Evolutionary conservation across 78 protist genomes (phyloP).

Genomic region (Dictyostelium purpureum): DNA sequence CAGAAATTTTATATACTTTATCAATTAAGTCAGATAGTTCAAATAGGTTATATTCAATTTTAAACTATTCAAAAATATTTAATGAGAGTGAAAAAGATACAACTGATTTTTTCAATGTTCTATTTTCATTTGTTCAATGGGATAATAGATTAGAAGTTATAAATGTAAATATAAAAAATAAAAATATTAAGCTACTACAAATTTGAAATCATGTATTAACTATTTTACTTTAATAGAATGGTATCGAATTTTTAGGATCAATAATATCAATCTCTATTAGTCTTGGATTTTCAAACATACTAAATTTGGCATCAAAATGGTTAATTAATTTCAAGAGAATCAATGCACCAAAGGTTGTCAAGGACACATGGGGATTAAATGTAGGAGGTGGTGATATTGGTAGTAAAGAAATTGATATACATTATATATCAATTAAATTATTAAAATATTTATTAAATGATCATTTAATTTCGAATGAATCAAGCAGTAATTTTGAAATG

Average conservation of each 20-base stretch:
- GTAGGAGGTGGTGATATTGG: neutral
- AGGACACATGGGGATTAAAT: neutral
- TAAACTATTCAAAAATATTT: neutral
- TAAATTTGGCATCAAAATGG: neutral
- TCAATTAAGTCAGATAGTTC: neutral
- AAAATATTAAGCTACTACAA: no score
- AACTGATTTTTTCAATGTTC: neutral
- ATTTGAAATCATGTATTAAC: neutral
- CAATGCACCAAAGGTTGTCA: neutral
- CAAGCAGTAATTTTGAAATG: neutral
- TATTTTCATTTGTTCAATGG: neutral
- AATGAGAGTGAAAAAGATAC: neutral
- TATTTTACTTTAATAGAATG: neutral
- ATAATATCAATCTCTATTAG: conserved; percentile 13
- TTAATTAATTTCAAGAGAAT: neutral
- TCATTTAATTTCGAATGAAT: conserved; percentile 5
- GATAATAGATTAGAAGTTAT: neutral
- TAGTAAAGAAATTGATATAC: neutral
- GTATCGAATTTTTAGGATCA: neutral
- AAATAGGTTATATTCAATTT: neutral
- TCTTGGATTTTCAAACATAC: neutral
- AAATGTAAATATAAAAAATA: neutral
- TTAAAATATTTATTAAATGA: neutral
- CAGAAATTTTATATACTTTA: neutral
- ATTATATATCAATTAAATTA: neutral